Evolutionary conservation across 169 alveolate species (phyloP).

Genomic region (Plasmodium yoelii): DNA sequence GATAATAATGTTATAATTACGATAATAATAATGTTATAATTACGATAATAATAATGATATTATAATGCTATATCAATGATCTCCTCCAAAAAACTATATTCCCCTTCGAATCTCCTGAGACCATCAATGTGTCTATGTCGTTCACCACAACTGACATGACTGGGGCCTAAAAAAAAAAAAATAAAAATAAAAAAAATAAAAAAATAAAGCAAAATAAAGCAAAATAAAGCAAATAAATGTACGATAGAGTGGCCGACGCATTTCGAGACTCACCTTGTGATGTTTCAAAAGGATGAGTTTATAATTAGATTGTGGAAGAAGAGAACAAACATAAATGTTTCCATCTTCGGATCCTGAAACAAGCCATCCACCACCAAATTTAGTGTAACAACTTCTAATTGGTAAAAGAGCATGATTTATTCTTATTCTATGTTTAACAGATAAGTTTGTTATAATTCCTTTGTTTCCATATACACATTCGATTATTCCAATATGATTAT

Average conservation of each 20-base stretch:
- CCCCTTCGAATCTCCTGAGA: constrained; percentile 89
- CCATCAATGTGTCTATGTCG: constrained; percentile 86
- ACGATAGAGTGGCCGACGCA: too few relatives aligned
- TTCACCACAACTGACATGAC: constrained; percentile 90
- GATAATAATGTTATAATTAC: too few relatives aligned
- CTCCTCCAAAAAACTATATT: constrained; percentile 90
- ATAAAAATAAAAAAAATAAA: constrained; percentile 12
- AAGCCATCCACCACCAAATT: constrained; percentile 88
- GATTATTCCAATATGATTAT: constrained; percentile 86
- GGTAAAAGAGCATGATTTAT: constrained; percentile 84
- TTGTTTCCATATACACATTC: constrained; percentile 84
- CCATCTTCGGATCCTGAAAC: constrained; percentile 87
- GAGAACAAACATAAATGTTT: constrained; percentile 81
- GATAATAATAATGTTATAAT: too few relatives aligned
- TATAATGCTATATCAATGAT: constrained; percentile 61
- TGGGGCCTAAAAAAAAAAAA: constrained; percentile 80
- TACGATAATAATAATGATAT: too few relatives aligned
- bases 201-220: too few relatives aligned
- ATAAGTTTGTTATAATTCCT: constrained; percentile 76
- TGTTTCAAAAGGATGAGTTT: constrained; percentile 51
- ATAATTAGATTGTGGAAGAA: constrained; percentile 70
- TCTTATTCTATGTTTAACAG: constrained; percentile 78
- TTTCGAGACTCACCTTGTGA: constrained; percentile 76
- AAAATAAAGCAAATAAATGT: too few relatives aligned
- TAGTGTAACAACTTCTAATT: constrained; percentile 81